phyloP scores from a whole-genome alignment of 257 asterid species.

The Przewalskia tangutica region DNA sequence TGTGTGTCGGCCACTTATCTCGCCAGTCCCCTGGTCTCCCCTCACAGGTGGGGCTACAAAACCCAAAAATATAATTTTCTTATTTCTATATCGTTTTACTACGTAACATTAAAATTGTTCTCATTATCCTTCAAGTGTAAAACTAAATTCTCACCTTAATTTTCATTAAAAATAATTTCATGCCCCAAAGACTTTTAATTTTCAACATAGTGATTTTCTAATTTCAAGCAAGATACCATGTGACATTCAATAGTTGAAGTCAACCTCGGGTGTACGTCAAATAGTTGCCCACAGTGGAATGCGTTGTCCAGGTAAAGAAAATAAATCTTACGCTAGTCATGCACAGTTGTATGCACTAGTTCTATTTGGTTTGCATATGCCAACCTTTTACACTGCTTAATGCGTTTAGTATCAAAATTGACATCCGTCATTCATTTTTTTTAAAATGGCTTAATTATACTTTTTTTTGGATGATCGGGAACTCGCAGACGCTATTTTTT shows the following conservation, averaged over 20 bases:
- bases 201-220: background rate
- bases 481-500: too few species aligned
- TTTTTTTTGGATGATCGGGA: too few species aligned
- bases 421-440: background rate
- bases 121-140: background rate
- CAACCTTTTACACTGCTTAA: background rate
- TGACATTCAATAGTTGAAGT: background rate
- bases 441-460: background rate
- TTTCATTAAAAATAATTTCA: background rate
- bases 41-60: conserved; percentile 9
- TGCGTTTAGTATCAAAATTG: background rate
- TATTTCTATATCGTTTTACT: background rate
- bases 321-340: background rate
- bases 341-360: conserved; percentile 3
- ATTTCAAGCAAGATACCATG: background rate
- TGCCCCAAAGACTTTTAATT: background rate
- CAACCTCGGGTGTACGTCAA: background rate
- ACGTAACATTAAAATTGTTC: background rate
- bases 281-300: background rate
- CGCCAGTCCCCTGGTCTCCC: conserved; percentile 7
- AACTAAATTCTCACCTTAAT: background rate
- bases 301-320: background rate
- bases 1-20: conserved; percentile 9
- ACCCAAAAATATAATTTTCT: background rate
- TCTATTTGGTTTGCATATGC: background rate